Percentiles rank a stretch among this genome's conserved stretches.
phyloP scores from a whole-genome alignment of 2,329 filamentous ascomycete species.

The Scorias spongiosa region DNA sequence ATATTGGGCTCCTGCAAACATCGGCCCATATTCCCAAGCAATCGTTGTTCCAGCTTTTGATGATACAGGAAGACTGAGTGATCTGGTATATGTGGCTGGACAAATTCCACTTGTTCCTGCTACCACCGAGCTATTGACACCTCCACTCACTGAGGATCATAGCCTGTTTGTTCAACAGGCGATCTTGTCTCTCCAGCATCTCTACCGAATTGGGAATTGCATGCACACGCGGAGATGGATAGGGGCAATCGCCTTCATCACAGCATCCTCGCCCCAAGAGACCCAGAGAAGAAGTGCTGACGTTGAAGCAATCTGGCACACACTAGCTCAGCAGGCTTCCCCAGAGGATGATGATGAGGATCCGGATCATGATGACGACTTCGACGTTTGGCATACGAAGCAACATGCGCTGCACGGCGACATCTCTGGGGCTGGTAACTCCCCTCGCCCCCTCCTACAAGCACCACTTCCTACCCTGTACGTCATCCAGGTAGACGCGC shows the following conservation, averaged over 20 bases:
- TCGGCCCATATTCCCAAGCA: constrained; percentile 91
- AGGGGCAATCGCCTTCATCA: constrained; percentile 60
- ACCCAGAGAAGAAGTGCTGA: constrained; percentile 18
- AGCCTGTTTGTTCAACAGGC: constrained; percentile 36
- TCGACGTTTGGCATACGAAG: constrained; percentile 52
- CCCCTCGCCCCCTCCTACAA: constrained; percentile 8
- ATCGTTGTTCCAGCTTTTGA: constrained; percentile 36
- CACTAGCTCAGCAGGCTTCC: constrained; percentile 7
- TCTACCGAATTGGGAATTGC: constrained; percentile 65
- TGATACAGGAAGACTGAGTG: constrained; percentile 5
- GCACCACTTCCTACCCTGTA: constrained; percentile 48
- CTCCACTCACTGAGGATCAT: neutral
- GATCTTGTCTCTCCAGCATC: constrained; percentile 67
- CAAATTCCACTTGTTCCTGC: constrained; percentile 80
- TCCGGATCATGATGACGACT: constrained; percentile 19
- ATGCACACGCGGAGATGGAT: constrained; percentile 62
- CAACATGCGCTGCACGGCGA: constrained; percentile 28
- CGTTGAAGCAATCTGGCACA: constrained; percentile 14
- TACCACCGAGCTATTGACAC: constrained; percentile 46
- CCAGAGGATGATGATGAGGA: constrained; percentile 20
- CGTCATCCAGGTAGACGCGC: constrained; percentile 56
- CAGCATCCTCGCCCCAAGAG: constrained; percentile 15
- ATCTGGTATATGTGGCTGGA: constrained; percentile 58
- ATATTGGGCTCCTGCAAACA: constrained; percentile 97
- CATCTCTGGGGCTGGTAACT: constrained; percentile 20